Evolutionary conservation across 2,329 filamentous ascomycete species (phyloP), one percentile per base, ranked within the genome.

Genomic region (Delphinella strobiligena): DNA sequence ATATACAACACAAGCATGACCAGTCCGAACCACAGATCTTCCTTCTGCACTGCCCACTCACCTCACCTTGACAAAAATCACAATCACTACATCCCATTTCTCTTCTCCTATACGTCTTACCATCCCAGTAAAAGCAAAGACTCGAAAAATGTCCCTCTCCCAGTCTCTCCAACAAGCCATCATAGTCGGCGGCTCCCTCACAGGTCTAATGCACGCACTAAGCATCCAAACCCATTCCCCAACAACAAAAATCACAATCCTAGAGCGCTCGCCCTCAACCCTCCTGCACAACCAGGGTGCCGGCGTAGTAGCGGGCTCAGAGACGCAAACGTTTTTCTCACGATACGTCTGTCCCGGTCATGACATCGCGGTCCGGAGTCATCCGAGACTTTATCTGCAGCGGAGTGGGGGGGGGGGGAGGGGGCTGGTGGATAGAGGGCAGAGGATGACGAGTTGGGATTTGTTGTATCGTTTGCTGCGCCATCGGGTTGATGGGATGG

Each of bases 381-480:
- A 39, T 4, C 36, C 40, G 33, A 47, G 54, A 14, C 50, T 51
- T 11, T 57, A 57, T 31, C 47, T 57, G 8, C 45, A 56, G 31
- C 39, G 39, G 8, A 36, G 48, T n/a, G 55, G 55, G n/a, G 38
- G 50, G 2, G 45, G 52, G 9, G 52, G 56, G 24, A 31, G 47
- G 14, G 49, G 50, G 14, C 53, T 47, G 18, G 47, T 52, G 10
- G 48, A 55, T 30, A 54, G 55, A 42, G 44, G 49, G 22, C 66
- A 68, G 48, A 54, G 56, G 41, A 69, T 69, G 67, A 68, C 63
- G 3, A 66, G 62, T 40, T 69, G 67, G 66, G 65, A 68, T 40
- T 40, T 68, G 27, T 52, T 64, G 7, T 69, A 68, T 45, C 54
- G 64, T 37, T 43, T 68, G 5, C 54, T 68, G 44, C 56, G 66